Evolutionary conservation across 352 stramenopile species (phyloP).

Genomic region (Blastocystis sp.): DNA sequence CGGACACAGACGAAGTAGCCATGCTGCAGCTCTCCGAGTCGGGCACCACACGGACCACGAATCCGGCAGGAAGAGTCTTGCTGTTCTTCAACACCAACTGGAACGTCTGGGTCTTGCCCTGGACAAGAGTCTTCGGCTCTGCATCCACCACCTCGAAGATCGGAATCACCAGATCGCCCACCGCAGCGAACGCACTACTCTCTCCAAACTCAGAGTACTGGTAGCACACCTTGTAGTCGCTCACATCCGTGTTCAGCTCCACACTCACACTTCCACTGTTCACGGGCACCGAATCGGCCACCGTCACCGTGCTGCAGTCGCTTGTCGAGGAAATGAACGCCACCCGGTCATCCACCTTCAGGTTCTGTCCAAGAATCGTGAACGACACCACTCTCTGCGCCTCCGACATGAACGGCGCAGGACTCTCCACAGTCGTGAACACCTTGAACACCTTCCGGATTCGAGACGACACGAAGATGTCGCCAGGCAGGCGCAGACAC

Average conservation of each 20-base stretch:
- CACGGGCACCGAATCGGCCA: background rate
- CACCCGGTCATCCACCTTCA: conserved; percentile 52
- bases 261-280: conserved; percentile 26
- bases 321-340: background rate
- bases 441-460: conserved; percentile 58
- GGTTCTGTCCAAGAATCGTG: conserved; percentile 51
- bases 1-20: background rate
- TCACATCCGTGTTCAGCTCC: background rate
- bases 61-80: background rate
- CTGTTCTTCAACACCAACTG: background rate
- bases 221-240: conserved; percentile 18
- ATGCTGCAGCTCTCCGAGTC: conserved; percentile 2
- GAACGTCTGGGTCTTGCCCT: conserved; percentile 32
- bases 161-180: background rate
- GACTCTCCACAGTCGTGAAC: conserved; percentile 50
- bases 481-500: conserved; percentile 44
- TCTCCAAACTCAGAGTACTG: conserved; percentile 29
- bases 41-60: conserved; percentile 19
- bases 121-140: conserved; percentile 11
- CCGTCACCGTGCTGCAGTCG: background rate
- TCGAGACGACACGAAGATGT: conserved; percentile 25
- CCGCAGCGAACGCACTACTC: background rate
- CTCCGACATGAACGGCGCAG: conserved; percentile 28
- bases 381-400: background rate
- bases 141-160: background rate